Evolutionary conservation across 352 stramenopile species (phyloP).

Genomic region (Globisporangium emineosum): DNA sequence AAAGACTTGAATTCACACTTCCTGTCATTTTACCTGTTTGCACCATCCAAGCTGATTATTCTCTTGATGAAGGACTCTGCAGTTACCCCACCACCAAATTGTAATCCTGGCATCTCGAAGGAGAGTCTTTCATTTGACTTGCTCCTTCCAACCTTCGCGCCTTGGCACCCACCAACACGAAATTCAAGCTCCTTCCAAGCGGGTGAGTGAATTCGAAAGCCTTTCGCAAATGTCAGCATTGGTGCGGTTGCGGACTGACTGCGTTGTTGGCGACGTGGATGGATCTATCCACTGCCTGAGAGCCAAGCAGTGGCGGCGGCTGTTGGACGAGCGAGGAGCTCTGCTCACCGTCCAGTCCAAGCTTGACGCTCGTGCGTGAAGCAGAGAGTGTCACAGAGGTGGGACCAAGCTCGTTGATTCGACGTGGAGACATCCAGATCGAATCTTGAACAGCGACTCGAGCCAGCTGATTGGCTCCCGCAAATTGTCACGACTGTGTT

Average conservation of each 20-base stretch:
- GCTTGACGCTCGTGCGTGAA: neutral
- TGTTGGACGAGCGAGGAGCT: too few relatives aligned
- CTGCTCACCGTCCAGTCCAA: too few relatives aligned
- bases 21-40: too few relatives aligned
- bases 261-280: too few relatives aligned
- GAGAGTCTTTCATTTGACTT: neutral
- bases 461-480: constrained; percentile 2
- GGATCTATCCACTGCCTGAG: neutral
- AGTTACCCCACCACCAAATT: neutral
- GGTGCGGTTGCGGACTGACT: too few relatives aligned
- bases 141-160: neutral
- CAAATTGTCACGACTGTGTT: neutral
- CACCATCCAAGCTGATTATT: neutral
- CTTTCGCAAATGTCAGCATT: neutral
- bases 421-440: neutral
- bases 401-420: neutral
- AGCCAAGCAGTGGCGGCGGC: neutral
- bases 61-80: too few relatives aligned
- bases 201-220: neutral
- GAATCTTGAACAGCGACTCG: constrained; percentile 3
- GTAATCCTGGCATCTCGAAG: neutral
- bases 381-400: neutral
- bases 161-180: neutral
- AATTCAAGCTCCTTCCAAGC: neutral
- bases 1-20: too few relatives aligned